Conservation (phyloP, 805 yeast species). For the Candida wancherniae region DNA sequence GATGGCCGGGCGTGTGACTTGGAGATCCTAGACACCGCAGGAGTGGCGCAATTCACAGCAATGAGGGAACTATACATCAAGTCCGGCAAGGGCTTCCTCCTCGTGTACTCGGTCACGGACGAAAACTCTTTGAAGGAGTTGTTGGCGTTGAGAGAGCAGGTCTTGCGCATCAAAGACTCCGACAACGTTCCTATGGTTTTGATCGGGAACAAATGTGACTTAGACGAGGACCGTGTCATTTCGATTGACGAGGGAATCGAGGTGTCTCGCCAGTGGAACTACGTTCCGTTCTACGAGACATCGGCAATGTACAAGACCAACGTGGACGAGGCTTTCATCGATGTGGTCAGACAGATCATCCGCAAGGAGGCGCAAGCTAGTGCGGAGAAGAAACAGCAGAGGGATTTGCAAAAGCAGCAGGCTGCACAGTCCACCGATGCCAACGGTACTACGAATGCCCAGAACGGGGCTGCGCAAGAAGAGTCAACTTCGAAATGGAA, state of each 20-base stretch:
- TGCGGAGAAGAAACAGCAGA: constrained; percentile 42
- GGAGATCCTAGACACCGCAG: constrained; percentile 64
- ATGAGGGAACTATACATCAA: constrained; percentile 88
- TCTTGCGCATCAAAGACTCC: constrained; percentile 74
- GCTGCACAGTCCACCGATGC: constrained; percentile 14
- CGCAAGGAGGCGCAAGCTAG: constrained; percentile 55
- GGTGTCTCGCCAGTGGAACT: constrained; percentile 82
- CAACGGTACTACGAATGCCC: constrained; percentile 3
- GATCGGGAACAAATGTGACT: constrained; percentile 88
- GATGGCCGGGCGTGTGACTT: constrained; percentile 84
- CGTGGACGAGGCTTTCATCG: constrained; percentile 86
- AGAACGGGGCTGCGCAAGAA: constrained; percentile 5
- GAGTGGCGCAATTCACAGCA: constrained; percentile 86
- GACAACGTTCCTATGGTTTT: constrained; percentile 80
- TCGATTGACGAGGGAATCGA: constrained; percentile 77
- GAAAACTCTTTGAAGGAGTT: constrained; percentile 70
- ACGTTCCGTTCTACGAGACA: constrained; percentile 87
- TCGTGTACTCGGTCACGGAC: constrained; percentile 58
- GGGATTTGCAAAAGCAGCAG: constrained; percentile 38
- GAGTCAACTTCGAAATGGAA: constrained; percentile 9
- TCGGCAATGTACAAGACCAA: constrained; percentile 88
- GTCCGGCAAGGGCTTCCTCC: constrained; percentile 71
- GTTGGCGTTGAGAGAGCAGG: constrained; percentile 75
- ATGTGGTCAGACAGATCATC: constrained; percentile 85
- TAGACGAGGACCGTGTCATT: constrained; percentile 67